These are phyloP conservation scores for Alisma plantagoaquatica DNA, from an alignment of 106 monocot species.

Conservation along the genomic window DNA sequence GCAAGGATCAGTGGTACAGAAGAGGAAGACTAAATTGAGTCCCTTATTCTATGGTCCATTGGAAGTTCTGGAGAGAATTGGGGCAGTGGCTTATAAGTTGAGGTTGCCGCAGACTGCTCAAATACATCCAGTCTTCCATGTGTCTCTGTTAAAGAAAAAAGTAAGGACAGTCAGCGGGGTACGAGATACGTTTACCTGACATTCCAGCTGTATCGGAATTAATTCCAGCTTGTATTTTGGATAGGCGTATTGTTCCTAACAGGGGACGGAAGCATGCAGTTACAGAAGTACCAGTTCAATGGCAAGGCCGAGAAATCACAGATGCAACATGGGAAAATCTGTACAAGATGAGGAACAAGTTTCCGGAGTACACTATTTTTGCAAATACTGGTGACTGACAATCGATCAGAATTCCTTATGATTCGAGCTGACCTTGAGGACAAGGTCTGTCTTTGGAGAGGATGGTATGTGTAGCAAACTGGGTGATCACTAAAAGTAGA, in stretches of 20 bases:
- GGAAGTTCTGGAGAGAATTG: neutral
- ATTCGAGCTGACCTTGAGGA: no score
- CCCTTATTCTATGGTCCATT: constrained; percentile 2
- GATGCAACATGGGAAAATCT: no score
- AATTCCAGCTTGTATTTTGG: neutral
- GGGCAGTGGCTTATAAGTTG: neutral
- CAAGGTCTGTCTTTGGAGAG: no score
- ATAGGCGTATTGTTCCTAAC: neutral
- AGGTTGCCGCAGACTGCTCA: neutral
- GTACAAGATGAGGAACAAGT: no score
- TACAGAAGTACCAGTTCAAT: neutral
- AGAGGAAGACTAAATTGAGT: neutral
- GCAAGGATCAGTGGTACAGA: no score
- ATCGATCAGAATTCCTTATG: no score
- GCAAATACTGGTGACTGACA: no score
- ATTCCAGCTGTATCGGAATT: neutral
- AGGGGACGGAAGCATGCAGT: neutral
- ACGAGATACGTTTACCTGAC: neutral
- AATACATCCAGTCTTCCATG: neutral
- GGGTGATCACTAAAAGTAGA: neutral
- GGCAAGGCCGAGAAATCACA: no score
- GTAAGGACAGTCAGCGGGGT: neutral
- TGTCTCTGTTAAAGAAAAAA: neutral
- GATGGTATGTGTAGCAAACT: no score
- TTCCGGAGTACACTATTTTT: no score